Evolutionary conservation across 805 yeast genomes (phyloP), one percentile per base, ranked within the genome.

Genomic region (Yamadazyma olivae): DNA sequence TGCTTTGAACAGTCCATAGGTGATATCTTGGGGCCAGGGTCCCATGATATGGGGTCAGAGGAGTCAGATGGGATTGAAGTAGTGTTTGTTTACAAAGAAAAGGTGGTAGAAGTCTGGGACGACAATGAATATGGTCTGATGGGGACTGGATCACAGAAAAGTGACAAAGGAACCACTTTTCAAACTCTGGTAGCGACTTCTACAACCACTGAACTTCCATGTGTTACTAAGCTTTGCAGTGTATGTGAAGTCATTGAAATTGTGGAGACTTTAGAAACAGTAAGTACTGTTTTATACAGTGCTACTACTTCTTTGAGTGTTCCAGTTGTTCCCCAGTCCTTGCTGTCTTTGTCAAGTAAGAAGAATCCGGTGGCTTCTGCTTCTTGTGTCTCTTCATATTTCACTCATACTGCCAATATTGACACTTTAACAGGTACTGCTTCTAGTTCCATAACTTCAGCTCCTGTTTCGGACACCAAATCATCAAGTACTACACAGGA

Each of bases 351-450:
- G 12, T 35, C 40, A 5, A 51, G 59, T 5, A 32, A 40, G 27
- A 33, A 33, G 17, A 44, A 61, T 33, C 67, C 67, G 17, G 51
- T 63, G 41, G 39, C 51, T 22, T 46, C 59, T 4, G 41, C 49
- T 13, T 30, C 55, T 22, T 49, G 43, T 12, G 46, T 53, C 6
- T 37, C 57, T 7, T 45, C 48, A 10, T 41, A 57, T 13, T 40
- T 51, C 30, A 20, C 52, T 5, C 38, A 35, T 6, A 42, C 57
- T n/a, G 55, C 60, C 38, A 41, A 54, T 22, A 39, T 56, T 7
- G 53, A 26, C 7, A 18, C 30, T 23, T 25, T 30, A n/a, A 30
- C 26, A 15, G 21, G 23, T 20, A 12, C 23, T 18, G 8, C 23
- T 17, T 27, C 38, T 6, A 20, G 22, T 26, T 17, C 35, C 6